Evolutionary conservation across 2,329 filamentous ascomycete genomes (phyloP).

Genomic region (Penicillium sp.): DNA sequence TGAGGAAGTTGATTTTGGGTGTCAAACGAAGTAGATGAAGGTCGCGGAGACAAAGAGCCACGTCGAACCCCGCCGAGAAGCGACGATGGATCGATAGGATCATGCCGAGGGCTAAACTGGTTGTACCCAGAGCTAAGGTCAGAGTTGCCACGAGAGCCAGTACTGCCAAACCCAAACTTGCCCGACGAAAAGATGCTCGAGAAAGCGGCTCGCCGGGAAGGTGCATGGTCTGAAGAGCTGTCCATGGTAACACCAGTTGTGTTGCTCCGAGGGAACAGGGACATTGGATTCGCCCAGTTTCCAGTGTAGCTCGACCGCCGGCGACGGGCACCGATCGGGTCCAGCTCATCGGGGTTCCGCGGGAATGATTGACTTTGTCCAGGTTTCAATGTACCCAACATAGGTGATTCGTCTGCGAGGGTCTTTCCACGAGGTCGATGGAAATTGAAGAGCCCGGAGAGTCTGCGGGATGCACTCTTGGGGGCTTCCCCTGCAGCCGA

Average conservation of each 20-base stretch:
- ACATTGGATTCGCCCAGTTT: slow-evolving; percentile 55
- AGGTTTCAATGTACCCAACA: slow-evolving; percentile 59
- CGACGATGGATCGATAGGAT: slow-evolving; percentile 49
- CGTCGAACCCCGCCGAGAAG: slow-evolving; percentile 45
- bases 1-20: slow-evolving; percentile 62
- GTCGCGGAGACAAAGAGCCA: slow-evolving; percentile 48
- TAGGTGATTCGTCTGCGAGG: slow-evolving; percentile 58
- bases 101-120: slow-evolving; percentile 49
- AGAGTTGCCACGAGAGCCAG: slow-evolving; percentile 32
- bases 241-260: slow-evolving; percentile 44
- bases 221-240: slow-evolving; percentile 42
- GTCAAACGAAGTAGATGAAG: slow-evolving; percentile 58
- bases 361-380: slow-evolving; percentile 67
- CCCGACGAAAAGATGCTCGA: slow-evolving; percentile 47
- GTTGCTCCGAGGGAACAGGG: slow-evolving; percentile 48
- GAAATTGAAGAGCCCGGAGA: slow-evolving; percentile 59
- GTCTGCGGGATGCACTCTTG: slow-evolving; percentile 53
- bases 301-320: slow-evolving; percentile 60
- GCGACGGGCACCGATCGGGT: slow-evolving; percentile 51
- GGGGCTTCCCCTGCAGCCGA: slow-evolving; percentile 34
- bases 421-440: slow-evolving; percentile 64
- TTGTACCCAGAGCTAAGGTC: slow-evolving; percentile 45
- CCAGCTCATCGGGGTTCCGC: slow-evolving; percentile 53
- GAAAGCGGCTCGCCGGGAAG: slow-evolving; percentile 43
- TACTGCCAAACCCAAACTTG: slow-evolving; percentile 39